Base-by-base conservation (phyloP, 176 grass and related monocot genomes). In the Eragrostis curvula region DNA sequence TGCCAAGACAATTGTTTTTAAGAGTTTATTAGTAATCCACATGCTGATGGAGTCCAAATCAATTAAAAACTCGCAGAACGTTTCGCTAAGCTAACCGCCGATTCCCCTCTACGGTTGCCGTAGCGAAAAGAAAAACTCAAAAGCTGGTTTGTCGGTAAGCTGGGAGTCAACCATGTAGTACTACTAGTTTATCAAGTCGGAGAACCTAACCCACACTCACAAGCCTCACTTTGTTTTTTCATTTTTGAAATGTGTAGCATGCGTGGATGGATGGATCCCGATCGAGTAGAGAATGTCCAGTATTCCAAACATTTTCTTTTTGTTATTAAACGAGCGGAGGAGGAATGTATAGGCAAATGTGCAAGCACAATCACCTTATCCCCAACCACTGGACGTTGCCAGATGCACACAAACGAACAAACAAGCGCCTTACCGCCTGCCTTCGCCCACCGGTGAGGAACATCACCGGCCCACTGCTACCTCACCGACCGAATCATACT, bases 171-270 rank as follows among this genome's bases (percentile, higher is more conserved):
- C 61, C 46, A 25, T 43, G n/a, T n/a, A n/a, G n/a, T n/a, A n/a
- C n/a, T 3, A 13, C 3, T n/a, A 14, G 56, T 29, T 47, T 12
- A 77, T 12, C 15, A 12, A 77, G 25, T 60, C 32, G 40, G 56
- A 61, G 23, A 60, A 27, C 74, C 56, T 45, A 46, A 77, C 56
- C 56, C 56, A 45, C 71, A 57, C 71, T 74, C 72, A 74, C 12
- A 56, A 74, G 29, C 10, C 48, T 53, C 53, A 16, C 23, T 13
- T n/a, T 18, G 2, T 12, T 28, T 12, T n/a, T 18, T 1, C 52
- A 53, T 55, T 14, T 65, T 27, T 42, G 9, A 28, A 43, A 24
- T 12, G 23, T 57, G 16, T 4, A 36, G 3, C n/a, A n/a, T n/a
- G n/a, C n/a, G n/a, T n/a, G n/a, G n/a, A n/a, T 20, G 42, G 24